Evolutionary conservation across 176 grass and related monocot genomes (phyloP).

Genomic region (Phoenix dactylifera): DNA sequence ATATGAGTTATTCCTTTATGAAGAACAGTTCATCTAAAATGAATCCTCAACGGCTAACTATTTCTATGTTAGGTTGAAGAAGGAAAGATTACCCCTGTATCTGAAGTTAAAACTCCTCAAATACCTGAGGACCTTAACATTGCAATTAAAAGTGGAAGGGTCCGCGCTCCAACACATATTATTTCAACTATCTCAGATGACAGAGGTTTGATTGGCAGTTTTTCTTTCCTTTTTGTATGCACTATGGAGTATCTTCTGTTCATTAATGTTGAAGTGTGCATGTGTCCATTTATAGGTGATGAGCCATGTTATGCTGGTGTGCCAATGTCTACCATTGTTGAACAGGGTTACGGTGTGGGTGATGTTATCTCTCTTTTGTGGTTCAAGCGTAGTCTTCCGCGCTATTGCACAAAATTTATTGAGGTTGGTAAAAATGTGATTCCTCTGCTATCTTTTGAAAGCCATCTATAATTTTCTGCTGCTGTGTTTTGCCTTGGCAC

Average conservation of each 20-base stretch:
- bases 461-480: too few species aligned
- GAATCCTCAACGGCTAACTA: too few species aligned
- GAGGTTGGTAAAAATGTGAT: constrained; percentile 39
- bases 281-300: constrained; percentile 54
- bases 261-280: constrained; percentile 7
- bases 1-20: too few species aligned
- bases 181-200: constrained; percentile 99
- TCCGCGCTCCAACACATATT: constrained; percentile 94
- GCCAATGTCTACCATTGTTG: constrained; percentile 96
- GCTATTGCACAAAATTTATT: constrained; percentile 98
- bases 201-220: constrained; percentile 65
- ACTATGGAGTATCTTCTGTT: background rate
- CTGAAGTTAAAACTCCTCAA: constrained; percentile 75
- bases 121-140: constrained; percentile 95
- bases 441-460: too few species aligned
- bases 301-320: constrained; percentile 98
- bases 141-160: constrained; percentile 96
- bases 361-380: constrained; percentile 99
- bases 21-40: too few species aligned
- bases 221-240: constrained; percentile 7
- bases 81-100: constrained; percentile 70
- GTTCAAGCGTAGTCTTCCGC: constrained; percentile 97
- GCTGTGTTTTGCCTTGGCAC: too few species aligned
- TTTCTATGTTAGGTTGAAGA: constrained; percentile 60
- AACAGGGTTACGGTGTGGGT: constrained; percentile 87